Conservation (phyloP, 768 basidiomycete genomes). For the Leucocoprinus leucothites region DNA sequence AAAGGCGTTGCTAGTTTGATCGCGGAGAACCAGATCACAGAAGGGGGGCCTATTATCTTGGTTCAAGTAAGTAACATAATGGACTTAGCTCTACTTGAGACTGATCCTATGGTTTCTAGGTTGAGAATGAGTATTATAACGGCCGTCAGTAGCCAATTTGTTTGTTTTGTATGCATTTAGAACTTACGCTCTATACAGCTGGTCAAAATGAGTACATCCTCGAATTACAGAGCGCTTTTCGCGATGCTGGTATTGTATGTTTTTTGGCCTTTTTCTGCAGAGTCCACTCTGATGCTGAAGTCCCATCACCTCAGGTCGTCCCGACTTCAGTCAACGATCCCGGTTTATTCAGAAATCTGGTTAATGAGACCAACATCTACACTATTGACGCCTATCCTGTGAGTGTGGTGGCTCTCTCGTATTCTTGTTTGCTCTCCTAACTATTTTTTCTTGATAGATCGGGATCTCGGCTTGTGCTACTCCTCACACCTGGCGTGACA, state of each 20-base stretch:
- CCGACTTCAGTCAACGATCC: not conserved
- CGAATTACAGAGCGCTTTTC: not conserved
- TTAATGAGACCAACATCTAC: not conserved
- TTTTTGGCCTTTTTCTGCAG: not conserved
- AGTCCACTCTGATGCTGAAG: not conserved
- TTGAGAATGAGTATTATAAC: not conserved
- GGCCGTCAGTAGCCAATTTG: not conserved
- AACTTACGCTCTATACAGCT: not conserved
- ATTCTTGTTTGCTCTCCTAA: not conserved
- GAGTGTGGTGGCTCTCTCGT: not conserved
- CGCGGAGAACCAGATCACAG: not conserved
- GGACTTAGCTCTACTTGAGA: not conserved
- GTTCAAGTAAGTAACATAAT: not conserved
- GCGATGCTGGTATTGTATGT: not conserved
- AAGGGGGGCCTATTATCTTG: not conserved
- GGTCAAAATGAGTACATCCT: slow-evolving; percentile 1
- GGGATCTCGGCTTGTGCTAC: not conserved
- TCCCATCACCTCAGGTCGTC: not conserved
- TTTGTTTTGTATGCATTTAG: not conserved
- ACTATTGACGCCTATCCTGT: slow-evolving; percentile 2
- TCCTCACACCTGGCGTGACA: not conserved
- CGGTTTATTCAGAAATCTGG: not conserved
- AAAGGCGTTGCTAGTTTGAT: not conserved
- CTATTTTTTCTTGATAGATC: not conserved
- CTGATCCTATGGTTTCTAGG: not conserved